phyloP scores from a whole-genome alignment of 306 rosid species.

The Begonia loranthoides region DNA sequence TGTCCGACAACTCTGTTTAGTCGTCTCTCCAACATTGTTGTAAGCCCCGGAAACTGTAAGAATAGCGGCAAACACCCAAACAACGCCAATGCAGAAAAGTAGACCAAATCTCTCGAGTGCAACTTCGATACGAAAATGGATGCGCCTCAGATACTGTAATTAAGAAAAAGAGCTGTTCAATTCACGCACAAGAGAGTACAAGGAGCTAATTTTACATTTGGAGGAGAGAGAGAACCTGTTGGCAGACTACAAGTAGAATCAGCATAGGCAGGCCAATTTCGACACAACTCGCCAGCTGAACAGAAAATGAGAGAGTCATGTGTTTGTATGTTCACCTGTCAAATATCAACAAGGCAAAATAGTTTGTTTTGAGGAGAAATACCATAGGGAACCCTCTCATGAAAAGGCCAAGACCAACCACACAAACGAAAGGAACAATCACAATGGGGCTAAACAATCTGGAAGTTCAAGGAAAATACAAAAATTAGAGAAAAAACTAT shows the following conservation, averaged over 20 bases:
- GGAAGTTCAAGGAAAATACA: conserved; percentile 11
- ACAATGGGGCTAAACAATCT: conserved; percentile 65
- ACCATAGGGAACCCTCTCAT: conserved; percentile 81
- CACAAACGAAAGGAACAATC: conserved; percentile 58
- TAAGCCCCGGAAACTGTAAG: conserved; percentile 84
- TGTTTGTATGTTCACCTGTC: conserved; percentile 1
- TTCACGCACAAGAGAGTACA: background rate
- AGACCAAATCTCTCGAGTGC: conserved; percentile 58
- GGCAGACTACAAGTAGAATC: conserved; percentile 50
- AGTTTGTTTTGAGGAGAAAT: conserved; percentile 13
- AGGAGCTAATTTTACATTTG: background rate
- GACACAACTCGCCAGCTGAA: conserved; percentile 75
- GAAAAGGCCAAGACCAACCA: conserved; percentile 80
- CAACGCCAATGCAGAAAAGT: conserved; percentile 48
- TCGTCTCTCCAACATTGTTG: conserved; percentile 31
- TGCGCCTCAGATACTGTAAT: conserved; percentile 44
- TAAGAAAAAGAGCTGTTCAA: conserved; percentile 4
- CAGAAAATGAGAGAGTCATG: conserved; percentile 16
- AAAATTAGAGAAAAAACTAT: background rate
- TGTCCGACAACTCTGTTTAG: conserved; percentile 61
- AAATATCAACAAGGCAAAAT: background rate
- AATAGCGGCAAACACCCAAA: conserved; percentile 83
- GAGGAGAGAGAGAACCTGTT: conserved; percentile 41
- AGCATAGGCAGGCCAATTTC: conserved; percentile 89
- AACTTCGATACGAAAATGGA: conserved; percentile 19